phyloP scores from a whole-genome alignment of 1,284 basidiomycete genomes.

The Hypsizygus ulmarius region DNA sequence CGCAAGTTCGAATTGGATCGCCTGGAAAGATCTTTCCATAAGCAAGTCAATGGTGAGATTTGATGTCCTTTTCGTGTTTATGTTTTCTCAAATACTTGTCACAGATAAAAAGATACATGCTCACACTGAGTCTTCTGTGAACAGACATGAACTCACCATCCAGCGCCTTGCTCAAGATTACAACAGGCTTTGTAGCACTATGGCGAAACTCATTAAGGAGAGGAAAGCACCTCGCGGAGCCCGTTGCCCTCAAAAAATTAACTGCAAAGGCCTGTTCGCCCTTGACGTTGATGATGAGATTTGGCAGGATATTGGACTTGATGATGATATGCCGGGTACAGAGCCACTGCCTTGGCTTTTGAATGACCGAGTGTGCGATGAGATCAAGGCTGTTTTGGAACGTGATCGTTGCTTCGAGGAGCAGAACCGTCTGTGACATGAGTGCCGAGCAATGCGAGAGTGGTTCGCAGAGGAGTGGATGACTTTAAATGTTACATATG shows the following conservation, averaged over 20 bases:
- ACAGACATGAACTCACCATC: not conserved
- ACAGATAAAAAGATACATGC: not conserved
- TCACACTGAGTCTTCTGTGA: not conserved
- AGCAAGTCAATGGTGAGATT: not conserved
- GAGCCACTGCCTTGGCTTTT: constrained; percentile 20
- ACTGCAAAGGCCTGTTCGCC: constrained; percentile 17
- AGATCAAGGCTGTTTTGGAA: constrained; percentile 21
- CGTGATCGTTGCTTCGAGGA: constrained; percentile 21
- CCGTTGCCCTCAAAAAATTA: constrained; percentile 13
- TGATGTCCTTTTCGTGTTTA: too few relatives aligned
- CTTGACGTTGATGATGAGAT: constrained; percentile 29
- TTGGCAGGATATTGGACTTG: constrained; percentile 28
- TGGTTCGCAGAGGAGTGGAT: constrained; percentile 21
- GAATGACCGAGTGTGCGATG: constrained; percentile 16
- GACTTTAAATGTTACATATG: too few relatives aligned
- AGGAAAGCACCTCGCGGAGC: constrained; percentile 6
- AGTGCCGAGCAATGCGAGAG: constrained; percentile 15
- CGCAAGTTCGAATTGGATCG: constrained; percentile 1
- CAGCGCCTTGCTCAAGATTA: not conserved
- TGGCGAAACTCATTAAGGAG: not conserved
- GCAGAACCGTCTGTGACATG: constrained; percentile 11
- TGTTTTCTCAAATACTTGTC: too few relatives aligned
- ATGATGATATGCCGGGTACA: constrained; percentile 13
- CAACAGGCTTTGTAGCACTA: constrained; percentile 1
- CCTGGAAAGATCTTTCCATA: not conserved